These are phyloP conservation scores for Recurvomyces mirabilis DNA, from an alignment of 495 filamentous ascomycete species.

Conservation along the genomic window DNA sequence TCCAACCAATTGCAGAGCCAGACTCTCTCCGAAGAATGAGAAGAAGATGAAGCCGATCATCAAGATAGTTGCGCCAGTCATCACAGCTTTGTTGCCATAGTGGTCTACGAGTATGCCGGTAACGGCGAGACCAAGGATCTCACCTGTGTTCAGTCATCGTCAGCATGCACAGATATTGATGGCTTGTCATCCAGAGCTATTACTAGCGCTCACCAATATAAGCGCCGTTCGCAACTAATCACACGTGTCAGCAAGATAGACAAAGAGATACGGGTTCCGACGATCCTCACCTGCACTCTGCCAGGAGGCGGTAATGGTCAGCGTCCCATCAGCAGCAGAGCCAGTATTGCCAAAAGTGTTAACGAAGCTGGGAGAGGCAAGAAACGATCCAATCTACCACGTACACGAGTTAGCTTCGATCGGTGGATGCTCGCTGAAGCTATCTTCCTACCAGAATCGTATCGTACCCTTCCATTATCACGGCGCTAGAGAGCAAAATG, in stretches of 20 bases:
- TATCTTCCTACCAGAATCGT: conserved; percentile 28
- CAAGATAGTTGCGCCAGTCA: conserved; percentile 21
- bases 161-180: too few relatives aligned
- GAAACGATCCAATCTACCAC: conserved; percentile 8
- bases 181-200: too few relatives aligned
- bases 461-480: conserved; percentile 40
- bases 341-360: conserved; percentile 54
- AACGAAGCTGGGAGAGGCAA: conserved; percentile 42
- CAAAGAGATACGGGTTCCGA: too few relatives aligned
- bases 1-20: conserved; percentile 21
- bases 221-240: conserved; percentile 49
- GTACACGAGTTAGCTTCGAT: conserved; percentile 14
- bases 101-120: conserved; percentile 26
- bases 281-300: conserved; percentile 42
- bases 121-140: conserved; percentile 45
- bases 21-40: conserved; percentile 24
- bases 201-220: conserved; percentile 55
- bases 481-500: conserved; percentile 30
- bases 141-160: neutral
- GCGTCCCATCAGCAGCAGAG: conserved; percentile 43
- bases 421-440: conserved; percentile 26
- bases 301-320: conserved; percentile 61
- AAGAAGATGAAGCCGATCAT: conserved; percentile 30
- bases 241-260: conserved; percentile 1
- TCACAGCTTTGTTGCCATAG: conserved; percentile 24